Percentiles rank a stretch among this genome's conserved stretches.
Evolutionary conservation across 2,329 filamentous ascomycete genomes (phyloP).

Genomic region (Bipolaris zeicola): DNA sequence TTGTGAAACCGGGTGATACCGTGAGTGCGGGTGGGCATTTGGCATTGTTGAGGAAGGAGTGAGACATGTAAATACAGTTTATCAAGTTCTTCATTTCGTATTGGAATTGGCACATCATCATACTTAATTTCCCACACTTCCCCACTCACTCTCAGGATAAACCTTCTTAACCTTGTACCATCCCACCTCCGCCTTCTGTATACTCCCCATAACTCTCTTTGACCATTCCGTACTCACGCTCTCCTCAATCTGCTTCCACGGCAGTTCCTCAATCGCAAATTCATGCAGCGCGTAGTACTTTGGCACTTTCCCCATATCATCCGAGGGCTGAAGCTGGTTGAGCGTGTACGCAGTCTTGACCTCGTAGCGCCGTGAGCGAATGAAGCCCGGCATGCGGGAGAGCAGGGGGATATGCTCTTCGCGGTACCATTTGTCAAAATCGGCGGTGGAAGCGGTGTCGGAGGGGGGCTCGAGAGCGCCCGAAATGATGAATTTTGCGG

Average conservation of each 20-base stretch:
- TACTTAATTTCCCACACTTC: conserved; percentile 10
- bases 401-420: conserved; percentile 26
- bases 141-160: conserved; percentile 23
- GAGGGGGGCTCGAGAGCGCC: conserved; percentile 15
- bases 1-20: conserved; percentile 51
- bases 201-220: conserved; percentile 25
- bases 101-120: neutral
- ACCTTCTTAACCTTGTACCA: conserved; percentile 24
- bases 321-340: conserved; percentile 23
- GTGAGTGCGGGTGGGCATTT: conserved; percentile 46
- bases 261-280: conserved; percentile 27
- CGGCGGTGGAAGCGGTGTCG: neutral
- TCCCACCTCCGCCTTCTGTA: conserved; percentile 23
- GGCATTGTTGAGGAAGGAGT: conserved; percentile 27
- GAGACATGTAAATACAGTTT: neutral
- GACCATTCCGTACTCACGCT: conserved; percentile 28
- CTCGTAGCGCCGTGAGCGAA: conserved; percentile 27
- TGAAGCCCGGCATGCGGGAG: conserved; percentile 19
- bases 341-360: conserved; percentile 25
- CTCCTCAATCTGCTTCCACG: conserved; percentile 23
- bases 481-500: conserved; percentile 21
- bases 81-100: neutral
- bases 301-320: conserved; percentile 14
- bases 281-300: conserved; percentile 33
- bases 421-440: conserved; percentile 33